phyloP scores from a whole-genome alignment of 2,329 filamentous ascomycete species.

The Drechslera avenae region DNA sequence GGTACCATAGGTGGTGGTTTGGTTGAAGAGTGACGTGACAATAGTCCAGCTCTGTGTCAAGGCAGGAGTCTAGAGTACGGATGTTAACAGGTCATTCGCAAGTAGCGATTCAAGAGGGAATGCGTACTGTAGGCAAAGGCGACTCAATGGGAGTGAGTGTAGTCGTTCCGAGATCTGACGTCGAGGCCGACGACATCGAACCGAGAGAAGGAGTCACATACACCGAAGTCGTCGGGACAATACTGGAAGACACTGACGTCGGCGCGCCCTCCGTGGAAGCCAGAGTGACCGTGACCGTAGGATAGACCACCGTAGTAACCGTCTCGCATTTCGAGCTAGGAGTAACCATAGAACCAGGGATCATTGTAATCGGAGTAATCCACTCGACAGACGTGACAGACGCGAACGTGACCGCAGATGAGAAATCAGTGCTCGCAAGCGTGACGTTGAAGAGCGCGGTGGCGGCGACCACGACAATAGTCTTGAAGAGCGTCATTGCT shows the following conservation, averaged over 20 bases:
- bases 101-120: too few relatives aligned
- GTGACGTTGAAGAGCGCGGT: slow-evolving; percentile 11
- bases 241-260: too few relatives aligned
- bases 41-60: not conserved
- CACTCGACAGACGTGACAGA: slow-evolving; percentile 6
- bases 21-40: not conserved
- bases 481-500: slow-evolving; percentile 13
- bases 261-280: too few relatives aligned
- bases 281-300: too few relatives aligned
- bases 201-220: too few relatives aligned
- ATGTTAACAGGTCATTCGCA: too few relatives aligned
- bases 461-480: slow-evolving; percentile 7
- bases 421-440: slow-evolving; percentile 7
- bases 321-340: too few relatives aligned
- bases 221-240: too few relatives aligned
- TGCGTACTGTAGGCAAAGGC: too few relatives aligned
- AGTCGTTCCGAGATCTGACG: too few relatives aligned
- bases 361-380: slow-evolving; percentile 2
- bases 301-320: not conserved
- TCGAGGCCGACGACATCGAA: too few relatives aligned
- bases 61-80: not conserved
- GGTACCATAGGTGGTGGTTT: not conserved
- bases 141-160: too few relatives aligned
- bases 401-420: not conserved
- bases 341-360: not conserved